These are phyloP conservation scores for Tolypocladium tropicale DNA, from an alignment of 2,329 filamentous ascomycete genomes.

Conservation along the genomic window DNA sequence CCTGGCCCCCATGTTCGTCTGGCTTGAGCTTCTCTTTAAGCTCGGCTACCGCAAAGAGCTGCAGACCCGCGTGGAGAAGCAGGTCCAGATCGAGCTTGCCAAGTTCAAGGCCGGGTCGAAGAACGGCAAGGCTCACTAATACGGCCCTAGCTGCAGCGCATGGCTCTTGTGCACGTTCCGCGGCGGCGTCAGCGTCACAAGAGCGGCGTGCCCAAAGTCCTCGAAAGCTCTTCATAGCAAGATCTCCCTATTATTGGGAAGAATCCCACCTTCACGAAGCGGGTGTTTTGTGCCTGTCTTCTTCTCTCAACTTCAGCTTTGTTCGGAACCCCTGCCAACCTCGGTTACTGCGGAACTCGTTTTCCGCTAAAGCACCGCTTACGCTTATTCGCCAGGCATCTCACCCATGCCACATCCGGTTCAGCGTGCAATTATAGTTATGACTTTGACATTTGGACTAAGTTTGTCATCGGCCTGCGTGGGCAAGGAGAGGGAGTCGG, in stretches of 20 bases:
- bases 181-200: background rate
- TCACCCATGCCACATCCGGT: background rate
- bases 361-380: background rate
- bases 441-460: background rate
- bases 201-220: background rate
- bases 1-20: constrained; percentile 91
- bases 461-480: background rate
- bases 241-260: too few species aligned
- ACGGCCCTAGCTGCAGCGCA: background rate
- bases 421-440: background rate
- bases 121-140: constrained; percentile 42
- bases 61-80: constrained; percentile 67
- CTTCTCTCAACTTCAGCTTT: too few species aligned
- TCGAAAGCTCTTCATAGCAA: too few species aligned
- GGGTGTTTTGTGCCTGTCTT: too few species aligned
- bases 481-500: background rate
- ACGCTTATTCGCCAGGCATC: background rate
- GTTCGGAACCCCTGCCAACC: background rate
- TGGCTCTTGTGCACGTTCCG: background rate
- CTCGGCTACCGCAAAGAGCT: constrained; percentile 86
- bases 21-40: constrained; percentile 86
- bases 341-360: background rate
- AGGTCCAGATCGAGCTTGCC: constrained; percentile 64
- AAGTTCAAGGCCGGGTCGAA: constrained; percentile 57
- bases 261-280: too few species aligned